Percentiles rank a stretch among this genome's conserved stretches.
Conservation (phyloP, 2,329 filamentous ascomycete species). For the Thyridium curvatum region DNA sequence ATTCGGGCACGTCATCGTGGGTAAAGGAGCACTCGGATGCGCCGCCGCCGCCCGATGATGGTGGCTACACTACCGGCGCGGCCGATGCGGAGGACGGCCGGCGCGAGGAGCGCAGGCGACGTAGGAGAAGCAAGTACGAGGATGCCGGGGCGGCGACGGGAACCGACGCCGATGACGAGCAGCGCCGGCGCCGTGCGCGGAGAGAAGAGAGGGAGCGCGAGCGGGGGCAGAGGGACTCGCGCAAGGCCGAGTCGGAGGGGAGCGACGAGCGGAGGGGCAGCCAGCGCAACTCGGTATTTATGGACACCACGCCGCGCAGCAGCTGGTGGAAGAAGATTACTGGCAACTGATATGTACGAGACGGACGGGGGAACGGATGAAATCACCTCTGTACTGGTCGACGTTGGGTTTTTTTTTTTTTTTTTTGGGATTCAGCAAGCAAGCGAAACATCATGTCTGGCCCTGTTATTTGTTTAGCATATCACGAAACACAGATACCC, state of each 20-base stretch:
- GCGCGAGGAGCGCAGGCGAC: slow-evolving; percentile 19
- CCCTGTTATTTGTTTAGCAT: no score
- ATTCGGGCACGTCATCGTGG: slow-evolving; percentile 60
- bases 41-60: slow-evolving; percentile 46
- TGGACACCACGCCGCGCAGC: slow-evolving; percentile 42
- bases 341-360: slow-evolving; percentile 10
- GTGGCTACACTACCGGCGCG: slow-evolving; percentile 24
- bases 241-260: slow-evolving; percentile 19
- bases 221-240: slow-evolving; percentile 9
- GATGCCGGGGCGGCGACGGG: slow-evolving; percentile 31
- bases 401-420: not conserved
- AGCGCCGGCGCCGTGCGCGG: slow-evolving; percentile 14
- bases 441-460: no score
- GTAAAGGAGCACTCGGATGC: slow-evolving; percentile 60
- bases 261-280: slow-evolving; percentile 30
- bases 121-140: slow-evolving; percentile 10
- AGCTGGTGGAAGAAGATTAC: slow-evolving; percentile 57
- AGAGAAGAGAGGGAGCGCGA: slow-evolving; percentile 18
- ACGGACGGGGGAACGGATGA: not conserved
- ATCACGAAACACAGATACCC: no score
- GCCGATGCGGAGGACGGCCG: slow-evolving; percentile 44
- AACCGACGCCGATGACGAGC: slow-evolving; percentile 17
- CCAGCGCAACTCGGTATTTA: slow-evolving; percentile 32
- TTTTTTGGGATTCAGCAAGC: not conserved
- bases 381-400: not conserved